Conservation (phyloP, 192 early-diverging fungal genomes). For the Coemansia sp. region DNA sequence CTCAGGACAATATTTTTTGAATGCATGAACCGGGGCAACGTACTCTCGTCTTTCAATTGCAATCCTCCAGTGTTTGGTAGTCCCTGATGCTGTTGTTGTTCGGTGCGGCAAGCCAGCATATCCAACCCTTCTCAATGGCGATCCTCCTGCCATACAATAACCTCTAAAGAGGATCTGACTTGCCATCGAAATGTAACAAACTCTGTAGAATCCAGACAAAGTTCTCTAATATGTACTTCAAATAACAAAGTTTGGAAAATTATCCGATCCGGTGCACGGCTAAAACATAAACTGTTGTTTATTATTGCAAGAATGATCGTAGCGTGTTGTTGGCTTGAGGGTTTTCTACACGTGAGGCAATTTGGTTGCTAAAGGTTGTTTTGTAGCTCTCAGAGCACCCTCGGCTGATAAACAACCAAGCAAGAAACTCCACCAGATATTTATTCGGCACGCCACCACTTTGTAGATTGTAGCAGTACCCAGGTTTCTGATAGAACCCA, state of each 20-base stretch:
- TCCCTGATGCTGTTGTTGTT: neutral
- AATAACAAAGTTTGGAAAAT: too few species aligned
- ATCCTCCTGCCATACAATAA: neutral
- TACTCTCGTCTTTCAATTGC: slow-evolving; percentile 7
- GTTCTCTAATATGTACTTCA: neutral
- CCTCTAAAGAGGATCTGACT: neutral
- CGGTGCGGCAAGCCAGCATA: neutral
- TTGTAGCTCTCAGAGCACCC: too few species aligned
- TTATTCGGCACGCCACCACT: too few species aligned
- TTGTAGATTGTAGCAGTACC: too few species aligned
- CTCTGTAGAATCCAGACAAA: neutral
- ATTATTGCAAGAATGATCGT: neutral
- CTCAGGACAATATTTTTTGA: slow-evolving; percentile 42
- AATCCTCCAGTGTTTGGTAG: neutral
- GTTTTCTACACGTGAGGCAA: neutral
- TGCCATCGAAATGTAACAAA: neutral
- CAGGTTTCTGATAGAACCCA: too few species aligned
- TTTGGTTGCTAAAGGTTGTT: too few species aligned
- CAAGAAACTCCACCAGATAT: too few species aligned
- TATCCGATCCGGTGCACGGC: neutral
- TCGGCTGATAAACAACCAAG: too few species aligned
- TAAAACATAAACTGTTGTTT: neutral
- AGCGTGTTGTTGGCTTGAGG: neutral
- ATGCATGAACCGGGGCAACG: slow-evolving; percentile 38
- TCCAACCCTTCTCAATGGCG: neutral